Percentiles rank a stretch among this genome's conserved stretches.
Evolutionary conservation across 768 basidiomycete species (phyloP).

Genomic region (Crassisporium funariophilum): DNA sequence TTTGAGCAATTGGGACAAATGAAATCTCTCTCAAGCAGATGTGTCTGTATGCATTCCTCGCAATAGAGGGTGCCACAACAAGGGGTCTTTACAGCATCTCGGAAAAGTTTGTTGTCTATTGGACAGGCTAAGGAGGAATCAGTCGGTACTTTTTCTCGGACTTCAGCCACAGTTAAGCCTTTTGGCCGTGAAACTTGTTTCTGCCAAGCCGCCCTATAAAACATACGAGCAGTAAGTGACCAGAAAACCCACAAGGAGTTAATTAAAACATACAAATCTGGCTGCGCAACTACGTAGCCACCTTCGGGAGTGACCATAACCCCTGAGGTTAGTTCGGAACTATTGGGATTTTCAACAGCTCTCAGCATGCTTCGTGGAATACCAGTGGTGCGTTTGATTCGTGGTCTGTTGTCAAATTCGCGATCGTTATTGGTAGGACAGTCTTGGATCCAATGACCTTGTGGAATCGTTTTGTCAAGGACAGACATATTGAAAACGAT

Average conservation of each 20-base stretch:
- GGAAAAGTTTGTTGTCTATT: constrained; percentile 91
- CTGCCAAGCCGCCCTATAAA: constrained; percentile 86
- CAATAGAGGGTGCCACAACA: constrained; percentile 92
- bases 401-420: constrained; percentile 90
- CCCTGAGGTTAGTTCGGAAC: constrained; percentile 72
- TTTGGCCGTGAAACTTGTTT: constrained; percentile 83
- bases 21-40: constrained; percentile 94
- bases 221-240: not conserved
- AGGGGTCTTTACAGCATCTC: constrained; percentile 93
- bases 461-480: constrained; percentile 12
- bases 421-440: constrained; percentile 98
- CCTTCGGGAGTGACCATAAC: constrained; percentile 99
- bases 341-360: constrained; percentile 85
- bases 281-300: constrained; percentile 95
- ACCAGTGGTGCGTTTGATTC: constrained; percentile 97
- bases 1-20: constrained; percentile 88
- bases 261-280: constrained; percentile 78
- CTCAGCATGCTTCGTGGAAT: constrained; percentile 98
- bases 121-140: constrained; percentile 84
- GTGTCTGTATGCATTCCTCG: constrained; percentile 96
- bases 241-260: not conserved
- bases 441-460: constrained; percentile 99
- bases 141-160: constrained; percentile 81
- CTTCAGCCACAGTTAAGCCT: constrained; percentile 82
- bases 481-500: not conserved